Evolutionary conservation across 768 basidiomycete genomes (phyloP).

Genomic region (Pholiota microspora): DNA sequence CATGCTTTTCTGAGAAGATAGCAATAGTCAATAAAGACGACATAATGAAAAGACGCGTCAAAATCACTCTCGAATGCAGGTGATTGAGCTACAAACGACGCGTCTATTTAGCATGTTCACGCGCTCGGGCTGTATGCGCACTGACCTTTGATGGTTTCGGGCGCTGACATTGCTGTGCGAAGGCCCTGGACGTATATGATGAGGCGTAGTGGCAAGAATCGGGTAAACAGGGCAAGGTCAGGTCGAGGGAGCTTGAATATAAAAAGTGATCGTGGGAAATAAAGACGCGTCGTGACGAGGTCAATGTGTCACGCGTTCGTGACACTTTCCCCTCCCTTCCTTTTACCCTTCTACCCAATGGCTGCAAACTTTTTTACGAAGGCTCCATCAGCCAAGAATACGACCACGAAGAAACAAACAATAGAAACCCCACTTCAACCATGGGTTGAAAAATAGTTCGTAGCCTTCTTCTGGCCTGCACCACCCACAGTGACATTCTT

Average conservation of each 20-base stretch:
- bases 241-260: too few species aligned
- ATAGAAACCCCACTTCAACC: slow-evolving; percentile 70
- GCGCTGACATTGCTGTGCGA: slow-evolving; percentile 35
- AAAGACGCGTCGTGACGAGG: slow-evolving; percentile 38
- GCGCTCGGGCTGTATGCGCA: not conserved
- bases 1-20: slow-evolving; percentile 30
- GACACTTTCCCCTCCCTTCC: slow-evolving; percentile 29
- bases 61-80: slow-evolving; percentile 26
- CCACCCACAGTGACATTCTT: slow-evolving; percentile 1
- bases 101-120: not conserved
- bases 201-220: slow-evolving; percentile 21
- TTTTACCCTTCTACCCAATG: slow-evolving; percentile 35
- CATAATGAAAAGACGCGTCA: slow-evolving; percentile 23
- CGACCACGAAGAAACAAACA: slow-evolving; percentile 39
- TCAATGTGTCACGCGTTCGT: slow-evolving; percentile 44
- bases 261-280: slow-evolving; percentile 29
- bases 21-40: slow-evolving; percentile 25
- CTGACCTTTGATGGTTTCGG: slow-evolving; percentile 35
- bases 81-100: slow-evolving; percentile 9
- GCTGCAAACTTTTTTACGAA: slow-evolving; percentile 59
- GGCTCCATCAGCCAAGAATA: slow-evolving; percentile 33
- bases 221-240: too few species aligned
- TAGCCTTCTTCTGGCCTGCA: slow-evolving; percentile 3
- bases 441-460: slow-evolving; percentile 99
- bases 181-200: slow-evolving; percentile 19